Conservation (phyloP, 139 green algal genomes). For the Spirogloea muscicola region DNA sequence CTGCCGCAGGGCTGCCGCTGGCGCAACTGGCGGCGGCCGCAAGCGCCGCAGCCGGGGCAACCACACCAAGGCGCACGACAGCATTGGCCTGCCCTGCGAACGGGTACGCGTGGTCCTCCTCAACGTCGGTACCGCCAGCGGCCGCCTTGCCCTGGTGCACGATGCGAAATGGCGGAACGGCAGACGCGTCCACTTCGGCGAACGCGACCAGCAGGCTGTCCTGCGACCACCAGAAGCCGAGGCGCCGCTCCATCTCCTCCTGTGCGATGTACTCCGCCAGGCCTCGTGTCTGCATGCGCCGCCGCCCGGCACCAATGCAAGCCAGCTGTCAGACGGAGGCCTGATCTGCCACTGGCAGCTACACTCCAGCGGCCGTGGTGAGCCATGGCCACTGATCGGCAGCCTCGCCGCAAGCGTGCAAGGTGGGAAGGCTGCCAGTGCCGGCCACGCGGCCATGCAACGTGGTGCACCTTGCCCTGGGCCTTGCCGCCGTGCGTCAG, state of each 20-base stretch:
- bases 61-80: constrained; percentile 46
- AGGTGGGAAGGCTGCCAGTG: background rate
- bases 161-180: constrained; percentile 46
- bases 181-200: constrained; percentile 34
- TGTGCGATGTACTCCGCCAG: constrained; percentile 56
- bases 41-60: no score
- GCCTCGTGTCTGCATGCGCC: constrained; percentile 51
- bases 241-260: constrained; percentile 55
- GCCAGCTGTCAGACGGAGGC: background rate
- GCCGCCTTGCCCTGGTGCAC: constrained; percentile 35
- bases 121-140: constrained; percentile 16
- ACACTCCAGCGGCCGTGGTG: background rate
- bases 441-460: background rate
- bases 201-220: constrained; percentile 46
- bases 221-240: constrained; percentile 52
- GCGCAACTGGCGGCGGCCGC: no score
- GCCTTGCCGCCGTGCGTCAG: constrained; percentile 32
- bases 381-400: background rate
- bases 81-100: constrained; percentile 48
- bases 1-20: no score
- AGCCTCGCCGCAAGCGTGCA: background rate
- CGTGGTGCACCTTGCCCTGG: constrained; percentile 18
- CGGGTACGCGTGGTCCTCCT: constrained; percentile 54
- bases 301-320: constrained; percentile 1
- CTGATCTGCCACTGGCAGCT: background rate